Conservation (phyloP, 805 yeast genomes). For the Yarrowia phangngaensis region DNA sequence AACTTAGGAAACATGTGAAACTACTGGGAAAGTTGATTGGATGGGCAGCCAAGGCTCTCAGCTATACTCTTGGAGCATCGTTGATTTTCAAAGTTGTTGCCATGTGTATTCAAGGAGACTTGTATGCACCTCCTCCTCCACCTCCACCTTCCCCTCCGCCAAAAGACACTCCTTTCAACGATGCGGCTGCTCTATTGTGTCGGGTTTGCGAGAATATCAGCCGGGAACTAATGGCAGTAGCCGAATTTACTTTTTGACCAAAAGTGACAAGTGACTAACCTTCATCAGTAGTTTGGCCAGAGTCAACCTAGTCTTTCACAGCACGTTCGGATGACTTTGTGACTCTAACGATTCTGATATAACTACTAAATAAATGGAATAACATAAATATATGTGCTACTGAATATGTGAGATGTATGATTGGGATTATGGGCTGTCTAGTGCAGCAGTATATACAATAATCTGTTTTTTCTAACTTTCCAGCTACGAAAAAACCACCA, state of each 20-base stretch:
- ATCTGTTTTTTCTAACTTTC: too few species aligned
- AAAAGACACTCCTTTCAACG: not conserved
- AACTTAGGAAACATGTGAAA: constrained; percentile 1
- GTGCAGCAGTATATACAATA: too few species aligned
- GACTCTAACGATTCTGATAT: too few species aligned
- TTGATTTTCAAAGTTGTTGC: constrained; percentile 11
- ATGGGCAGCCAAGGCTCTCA: constrained; percentile 11
- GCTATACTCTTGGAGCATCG: constrained; percentile 5
- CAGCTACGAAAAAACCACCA: constrained; percentile 21
- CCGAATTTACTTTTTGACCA: constrained; percentile 13
- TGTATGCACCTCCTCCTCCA: constrained; percentile 12
- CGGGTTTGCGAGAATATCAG: constrained; percentile 7
- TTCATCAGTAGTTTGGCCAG: too few species aligned
- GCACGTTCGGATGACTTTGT: too few species aligned
- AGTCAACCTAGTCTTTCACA: too few species aligned
- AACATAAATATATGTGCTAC: too few species aligned
- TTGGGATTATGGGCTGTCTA: too few species aligned
- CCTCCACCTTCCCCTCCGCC: not conserved
- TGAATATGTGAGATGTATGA: too few species aligned
- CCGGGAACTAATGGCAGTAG: constrained; percentile 8
- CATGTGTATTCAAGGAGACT: constrained; percentile 1
- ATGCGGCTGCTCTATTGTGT: not conserved
- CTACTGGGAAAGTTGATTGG: not conserved
- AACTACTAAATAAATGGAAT: too few species aligned
- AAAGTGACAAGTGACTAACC: too few species aligned